These are phyloP conservation scores for Cytidiella melzeri DNA, from an alignment of 768 basidiomycete genomes.

Conservation along the genomic window DNA sequence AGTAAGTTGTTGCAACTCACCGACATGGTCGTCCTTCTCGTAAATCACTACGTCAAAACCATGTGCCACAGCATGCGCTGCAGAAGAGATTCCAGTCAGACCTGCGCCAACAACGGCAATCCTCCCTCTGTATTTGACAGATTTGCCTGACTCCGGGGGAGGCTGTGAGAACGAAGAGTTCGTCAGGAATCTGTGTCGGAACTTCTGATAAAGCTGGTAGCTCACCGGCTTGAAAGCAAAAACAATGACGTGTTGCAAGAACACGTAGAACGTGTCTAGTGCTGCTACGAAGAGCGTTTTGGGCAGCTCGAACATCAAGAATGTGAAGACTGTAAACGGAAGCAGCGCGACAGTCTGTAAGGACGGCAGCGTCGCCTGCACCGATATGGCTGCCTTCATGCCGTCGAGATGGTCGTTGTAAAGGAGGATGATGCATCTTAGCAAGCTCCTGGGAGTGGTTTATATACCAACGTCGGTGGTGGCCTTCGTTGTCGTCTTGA, in stretches of 20 bases:
- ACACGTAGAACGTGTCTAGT: neutral
- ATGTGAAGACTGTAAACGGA: neutral
- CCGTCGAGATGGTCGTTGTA: neutral
- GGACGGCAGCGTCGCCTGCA: neutral
- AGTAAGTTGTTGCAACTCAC: constrained; percentile 11
- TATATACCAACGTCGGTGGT: no score
- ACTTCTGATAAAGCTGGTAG: neutral
- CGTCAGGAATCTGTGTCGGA: no score
- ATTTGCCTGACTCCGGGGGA: constrained; percentile 11
- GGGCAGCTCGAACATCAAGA: constrained; percentile 3
- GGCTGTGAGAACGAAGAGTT: no score
- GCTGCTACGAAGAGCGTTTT: neutral
- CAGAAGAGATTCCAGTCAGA: constrained; percentile 46
- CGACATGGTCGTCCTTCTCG: constrained; percentile 26
- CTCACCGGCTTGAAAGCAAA: constrained; percentile 4
- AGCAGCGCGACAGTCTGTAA: neutral
- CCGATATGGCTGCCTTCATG: neutral
- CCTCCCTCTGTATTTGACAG: constrained; percentile 32
- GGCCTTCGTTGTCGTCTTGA: no score
- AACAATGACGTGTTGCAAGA: neutral
- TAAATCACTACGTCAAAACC: constrained; percentile 49
- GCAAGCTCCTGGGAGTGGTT: no score
- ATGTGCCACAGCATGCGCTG: constrained; percentile 44
- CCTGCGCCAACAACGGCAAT: constrained; percentile 47
- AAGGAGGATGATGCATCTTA: no score